Percentiles rank a stretch among this genome's conserved stretches.
Conservation (phyloP, 352 stramenopile genomes). For the Pythium scleroteichum region DNA sequence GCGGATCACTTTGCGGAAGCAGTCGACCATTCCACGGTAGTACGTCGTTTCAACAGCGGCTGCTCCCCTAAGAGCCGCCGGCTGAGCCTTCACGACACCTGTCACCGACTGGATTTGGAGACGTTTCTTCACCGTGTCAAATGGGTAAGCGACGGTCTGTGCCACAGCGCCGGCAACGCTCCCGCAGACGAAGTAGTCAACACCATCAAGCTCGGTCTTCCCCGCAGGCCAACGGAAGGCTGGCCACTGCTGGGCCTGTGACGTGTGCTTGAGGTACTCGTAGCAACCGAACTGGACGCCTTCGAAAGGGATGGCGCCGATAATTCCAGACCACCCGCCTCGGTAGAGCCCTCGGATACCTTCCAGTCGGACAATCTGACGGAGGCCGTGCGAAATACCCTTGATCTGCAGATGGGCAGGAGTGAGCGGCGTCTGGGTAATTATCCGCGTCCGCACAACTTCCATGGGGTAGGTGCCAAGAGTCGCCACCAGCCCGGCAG, state of each 20-base stretch:
- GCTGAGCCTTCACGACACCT: background rate
- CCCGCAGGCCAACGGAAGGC: constrained; percentile 60
- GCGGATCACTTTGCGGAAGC: constrained; percentile 67
- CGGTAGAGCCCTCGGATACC: constrained; percentile 74
- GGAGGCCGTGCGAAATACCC: constrained; percentile 56
- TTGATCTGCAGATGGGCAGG: constrained; percentile 46
- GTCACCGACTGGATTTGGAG: constrained; percentile 59
- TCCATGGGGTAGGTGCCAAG: constrained; percentile 81
- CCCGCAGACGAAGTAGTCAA: constrained; percentile 81
- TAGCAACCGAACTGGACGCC: constrained; percentile 86
- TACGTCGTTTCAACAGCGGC: constrained; percentile 23
- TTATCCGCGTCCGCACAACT: constrained; percentile 81
- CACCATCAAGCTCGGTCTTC: constrained; percentile 64
- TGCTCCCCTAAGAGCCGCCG: background rate
- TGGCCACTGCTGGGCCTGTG: constrained; percentile 49
- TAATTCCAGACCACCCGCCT: constrained; percentile 60
- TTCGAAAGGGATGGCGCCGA: constrained; percentile 78
- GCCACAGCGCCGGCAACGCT: constrained; percentile 69
- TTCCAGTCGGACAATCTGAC: constrained; percentile 60
- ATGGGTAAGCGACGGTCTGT: constrained; percentile 85
- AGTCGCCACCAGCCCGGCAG: constrained; percentile 67
- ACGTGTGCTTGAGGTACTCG: constrained; percentile 72
- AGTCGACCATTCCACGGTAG: constrained; percentile 77
- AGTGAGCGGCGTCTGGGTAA: constrained; percentile 50
- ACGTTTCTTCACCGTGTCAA: constrained; percentile 84